phyloP scores from a whole-genome alignment of 495 filamentous ascomycete species.

The Staphylotrichum tortipilum region DNA sequence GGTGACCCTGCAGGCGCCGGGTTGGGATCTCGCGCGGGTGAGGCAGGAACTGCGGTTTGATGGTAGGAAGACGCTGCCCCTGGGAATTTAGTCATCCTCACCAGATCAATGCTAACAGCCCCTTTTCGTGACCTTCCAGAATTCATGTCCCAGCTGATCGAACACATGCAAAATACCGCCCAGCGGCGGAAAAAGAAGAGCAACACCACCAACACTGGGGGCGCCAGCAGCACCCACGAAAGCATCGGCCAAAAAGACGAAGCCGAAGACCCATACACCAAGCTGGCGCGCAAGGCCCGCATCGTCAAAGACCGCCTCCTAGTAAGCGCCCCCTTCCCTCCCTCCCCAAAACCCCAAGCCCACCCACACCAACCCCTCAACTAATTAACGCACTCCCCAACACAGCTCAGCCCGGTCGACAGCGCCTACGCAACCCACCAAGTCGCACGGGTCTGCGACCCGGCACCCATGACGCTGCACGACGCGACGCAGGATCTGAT shows the following conservation, averaged over 20 bases:
- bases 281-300: slow-evolving; percentile 13
- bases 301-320: slow-evolving; percentile 3
- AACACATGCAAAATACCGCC: slow-evolving; percentile 16
- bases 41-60: slow-evolving; percentile 13
- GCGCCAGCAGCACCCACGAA: background rate
- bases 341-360: too few species aligned
- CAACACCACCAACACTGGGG: background rate
- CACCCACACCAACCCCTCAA: too few species aligned
- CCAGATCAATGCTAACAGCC: too few species aligned
- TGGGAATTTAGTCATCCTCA: too few species aligned
- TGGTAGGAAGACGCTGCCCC: background rate
- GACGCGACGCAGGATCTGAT: slow-evolving; percentile 16
- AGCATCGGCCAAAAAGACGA: background rate
- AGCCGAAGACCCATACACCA: slow-evolving; percentile 8
- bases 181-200: slow-evolving; percentile 2
- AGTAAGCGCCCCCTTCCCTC: too few species aligned
- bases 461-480: slow-evolving; percentile 8
- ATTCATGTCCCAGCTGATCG: slow-evolving; percentile 2
- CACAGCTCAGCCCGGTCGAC: slow-evolving; percentile 10
- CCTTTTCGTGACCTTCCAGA: too few species aligned
- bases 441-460: slow-evolving; percentile 4
- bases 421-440: slow-evolving; percentile 2
- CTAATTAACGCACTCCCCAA: too few species aligned
- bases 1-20: slow-evolving; percentile 16
- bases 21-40: slow-evolving; percentile 18